Base-by-base conservation (phyloP, 345 rosid species). In the Pistacia integerrima region DNA sequence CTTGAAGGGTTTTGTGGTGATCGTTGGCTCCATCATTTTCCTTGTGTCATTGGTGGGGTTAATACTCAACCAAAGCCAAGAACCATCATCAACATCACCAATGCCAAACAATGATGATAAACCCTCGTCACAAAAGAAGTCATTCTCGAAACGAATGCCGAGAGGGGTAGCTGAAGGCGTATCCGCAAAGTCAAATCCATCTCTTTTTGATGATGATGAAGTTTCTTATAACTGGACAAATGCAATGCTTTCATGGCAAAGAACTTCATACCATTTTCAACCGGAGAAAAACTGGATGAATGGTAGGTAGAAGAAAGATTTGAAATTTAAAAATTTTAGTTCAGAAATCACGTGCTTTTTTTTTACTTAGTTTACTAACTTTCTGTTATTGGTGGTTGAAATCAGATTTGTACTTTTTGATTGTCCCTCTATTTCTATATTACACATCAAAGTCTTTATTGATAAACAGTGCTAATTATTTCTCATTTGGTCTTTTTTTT, bases 261-360 rank as follows among this genome's bases (percentile, higher is more conserved):
- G 97, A 80, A 91, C 97, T 35, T 86, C 95, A 72, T 96, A 69
- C 78, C 99, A 96, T 65, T 96, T 93, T 74, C 99, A 93, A 72
- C 99, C 99, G 4, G 71, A 81, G 63, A 85, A 80, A 67, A 93
- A 96, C 74, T 96, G 99, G 99, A 96, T 93, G 98, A 96, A 96
- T 78, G 99, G 99, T 96, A 88, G 80, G 88, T 70, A 52, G 73
- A 69, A 46, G 55, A 20, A 66, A 20, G 46, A 1, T 5, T 2
- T 12, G 5, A 57, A 68, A 20, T 33, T 65, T n/a, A 18, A 9
- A 30, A 33, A 46, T 16, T 55, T n/a, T 18, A 4, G 5, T 57
- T 70, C n/a, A 6, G 20, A 48, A 22, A 59, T 55, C 73, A 73
- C 41, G 18, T 62, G 44, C 18, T 60, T 52, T 9, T 60, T 52